Conservation (phyloP, 2,329 filamentous ascomycete species). For the Aspergillus sp. region DNA sequence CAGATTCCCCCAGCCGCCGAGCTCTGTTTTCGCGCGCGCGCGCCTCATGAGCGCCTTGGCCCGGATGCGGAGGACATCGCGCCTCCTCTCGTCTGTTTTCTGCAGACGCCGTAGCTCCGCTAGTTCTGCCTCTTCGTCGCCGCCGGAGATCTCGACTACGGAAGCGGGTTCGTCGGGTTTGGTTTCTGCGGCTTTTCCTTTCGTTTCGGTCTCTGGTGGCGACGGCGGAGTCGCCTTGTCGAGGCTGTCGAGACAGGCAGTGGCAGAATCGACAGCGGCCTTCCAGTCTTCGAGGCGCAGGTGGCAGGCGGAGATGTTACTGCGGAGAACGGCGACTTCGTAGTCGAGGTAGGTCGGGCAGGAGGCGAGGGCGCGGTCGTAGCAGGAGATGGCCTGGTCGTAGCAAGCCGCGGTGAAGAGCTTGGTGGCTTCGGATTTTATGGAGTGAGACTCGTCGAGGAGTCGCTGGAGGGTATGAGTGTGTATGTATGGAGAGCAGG, state of each 20-base stretch:
- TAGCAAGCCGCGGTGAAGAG: conserved; percentile 67
- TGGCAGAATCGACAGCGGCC: conserved; percentile 65
- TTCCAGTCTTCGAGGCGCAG: conserved; percentile 81
- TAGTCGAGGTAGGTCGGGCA: conserved; percentile 82
- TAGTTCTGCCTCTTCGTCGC: conserved; percentile 31
- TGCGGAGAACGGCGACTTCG: conserved; percentile 75
- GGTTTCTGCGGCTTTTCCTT: conserved; percentile 5
- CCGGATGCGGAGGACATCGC: conserved; percentile 66
- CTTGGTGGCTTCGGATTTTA: conserved; percentile 67
- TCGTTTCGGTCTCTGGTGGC: conserved; percentile 12
- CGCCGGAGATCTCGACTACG: conserved; percentile 43
- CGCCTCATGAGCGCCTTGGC: conserved; percentile 75
- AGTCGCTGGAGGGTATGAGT: conserved; percentile 44
- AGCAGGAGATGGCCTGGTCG: conserved; percentile 68
- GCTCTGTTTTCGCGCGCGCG: conserved; percentile 60
- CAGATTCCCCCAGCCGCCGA: conserved; percentile 69
- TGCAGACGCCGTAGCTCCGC: conserved; percentile 35
- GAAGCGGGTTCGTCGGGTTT: conserved; percentile 12
- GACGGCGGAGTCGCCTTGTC: conserved; percentile 48
- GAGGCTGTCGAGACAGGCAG: conserved; percentile 62
- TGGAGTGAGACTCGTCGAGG: conserved; percentile 58
- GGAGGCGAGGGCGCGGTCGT: conserved; percentile 67
- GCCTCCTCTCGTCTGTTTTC: conserved; percentile 38
- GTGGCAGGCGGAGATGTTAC: conserved; percentile 83
- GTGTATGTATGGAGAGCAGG: conserved; percentile 2